These are phyloP conservation scores for Aspergillus sergii DNA, from an alignment of 2,329 filamentous ascomycete genomes.

Conservation along the genomic window DNA sequence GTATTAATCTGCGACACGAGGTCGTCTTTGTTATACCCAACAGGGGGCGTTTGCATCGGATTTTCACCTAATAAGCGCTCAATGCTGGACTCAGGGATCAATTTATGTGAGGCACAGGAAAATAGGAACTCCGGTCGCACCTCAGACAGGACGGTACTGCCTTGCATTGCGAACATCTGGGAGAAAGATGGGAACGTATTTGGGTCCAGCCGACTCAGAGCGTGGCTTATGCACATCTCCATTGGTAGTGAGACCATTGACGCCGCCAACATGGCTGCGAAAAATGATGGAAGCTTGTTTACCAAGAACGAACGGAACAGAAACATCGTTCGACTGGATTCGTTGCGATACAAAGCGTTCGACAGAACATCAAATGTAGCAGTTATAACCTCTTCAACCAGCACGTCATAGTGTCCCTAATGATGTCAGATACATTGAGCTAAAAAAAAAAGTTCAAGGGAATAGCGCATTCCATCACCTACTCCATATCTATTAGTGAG, in stretches of 20 bases:
- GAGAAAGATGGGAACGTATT: conserved; percentile 67
- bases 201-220: conserved; percentile 64
- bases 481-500: conserved; percentile 83
- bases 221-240: conserved; percentile 67
- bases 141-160: conserved; percentile 62
- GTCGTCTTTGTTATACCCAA: conserved; percentile 74
- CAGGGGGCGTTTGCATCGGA: conserved; percentile 75
- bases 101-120: conserved; percentile 81
- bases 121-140: conserved; percentile 85
- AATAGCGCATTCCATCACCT: conserved; percentile 24
- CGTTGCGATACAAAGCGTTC: conserved; percentile 76
- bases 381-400: conserved; percentile 79
- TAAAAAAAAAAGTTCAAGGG: not conserved
- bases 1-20: conserved; percentile 76
- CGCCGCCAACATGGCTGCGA: conserved; percentile 59
- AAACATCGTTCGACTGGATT: conserved; percentile 63
- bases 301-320: conserved; percentile 85
- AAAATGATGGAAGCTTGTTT: conserved; percentile 66
- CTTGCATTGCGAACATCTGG: conserved; percentile 63
- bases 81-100: conserved; percentile 79
- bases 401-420: conserved; percentile 74
- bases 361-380: conserved; percentile 88
- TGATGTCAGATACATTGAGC: conserved; percentile 7
- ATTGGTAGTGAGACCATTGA: conserved; percentile 62
- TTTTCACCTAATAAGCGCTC: conserved; percentile 81